Percentiles rank a stretch among this genome's conserved stretches.
These are phyloP conservation scores for Botryotinia globosa DNA, from an alignment of 2,329 filamentous ascomycete species.

Conservation along the genomic window DNA sequence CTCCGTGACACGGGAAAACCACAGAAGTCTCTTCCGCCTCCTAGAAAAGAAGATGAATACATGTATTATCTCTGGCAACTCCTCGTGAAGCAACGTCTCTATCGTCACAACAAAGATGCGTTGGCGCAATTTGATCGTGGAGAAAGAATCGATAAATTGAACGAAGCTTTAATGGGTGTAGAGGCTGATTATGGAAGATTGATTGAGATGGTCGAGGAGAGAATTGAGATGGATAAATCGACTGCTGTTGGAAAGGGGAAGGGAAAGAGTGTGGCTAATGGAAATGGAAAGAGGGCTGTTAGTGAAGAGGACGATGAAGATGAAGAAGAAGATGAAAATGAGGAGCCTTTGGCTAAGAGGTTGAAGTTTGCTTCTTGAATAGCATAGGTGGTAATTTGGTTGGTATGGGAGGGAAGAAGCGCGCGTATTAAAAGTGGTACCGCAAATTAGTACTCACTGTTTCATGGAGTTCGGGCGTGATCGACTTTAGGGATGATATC, in stretches of 20 bases:
- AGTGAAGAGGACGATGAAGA: slow-evolving; percentile 22
- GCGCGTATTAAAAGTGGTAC: background rate
- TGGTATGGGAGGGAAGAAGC: background rate
- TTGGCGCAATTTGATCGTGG: slow-evolving; percentile 65
- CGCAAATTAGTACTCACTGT: background rate
- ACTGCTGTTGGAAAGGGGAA: slow-evolving; percentile 11
- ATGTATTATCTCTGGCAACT: slow-evolving; percentile 70
- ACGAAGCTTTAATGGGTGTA: slow-evolving; percentile 65
- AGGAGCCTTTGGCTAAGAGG: slow-evolving; percentile 29
- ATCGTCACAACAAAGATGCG: slow-evolving; percentile 69
- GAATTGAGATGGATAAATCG: slow-evolving; percentile 20
- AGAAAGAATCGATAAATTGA: slow-evolving; percentile 70
- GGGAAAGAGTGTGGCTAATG: background rate
- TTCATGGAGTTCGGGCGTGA: slow-evolving; percentile 2
- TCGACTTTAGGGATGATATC: slow-evolving; percentile 7
- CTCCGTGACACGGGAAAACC: slow-evolving; percentile 40
- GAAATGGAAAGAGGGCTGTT: background rate
- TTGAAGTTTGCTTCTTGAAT: slow-evolving; percentile 21
- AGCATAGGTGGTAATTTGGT: background rate
- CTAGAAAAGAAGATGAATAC: slow-evolving; percentile 52
- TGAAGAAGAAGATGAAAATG: slow-evolving; percentile 23
- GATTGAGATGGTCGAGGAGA: slow-evolving; percentile 41
- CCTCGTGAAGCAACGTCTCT: slow-evolving; percentile 73
- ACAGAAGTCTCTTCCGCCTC: slow-evolving; percentile 4
- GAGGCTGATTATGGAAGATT: slow-evolving; percentile 71